Base-by-base conservation (phyloP, 495 filamentous ascomycete species). In the Antarctomyces pellizariae region DNA sequence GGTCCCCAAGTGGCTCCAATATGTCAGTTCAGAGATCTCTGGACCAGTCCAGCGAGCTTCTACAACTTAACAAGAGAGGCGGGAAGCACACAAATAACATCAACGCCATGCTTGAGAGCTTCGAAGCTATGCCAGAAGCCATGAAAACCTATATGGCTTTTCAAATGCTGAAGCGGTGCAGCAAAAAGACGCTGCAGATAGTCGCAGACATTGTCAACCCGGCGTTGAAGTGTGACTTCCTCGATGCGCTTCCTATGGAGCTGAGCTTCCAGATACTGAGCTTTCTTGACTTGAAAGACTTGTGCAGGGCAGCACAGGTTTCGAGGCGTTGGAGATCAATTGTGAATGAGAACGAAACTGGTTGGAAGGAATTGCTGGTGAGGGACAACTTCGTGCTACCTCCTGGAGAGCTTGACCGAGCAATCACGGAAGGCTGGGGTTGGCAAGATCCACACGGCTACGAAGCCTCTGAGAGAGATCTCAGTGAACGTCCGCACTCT, bases 111-210 rank as follows among this genome's bases (percentile, higher is more conserved):
- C 44, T 99, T 9, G 77, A 92, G 34, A 71, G 67, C 16, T 95
- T 99, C 38, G 89, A 93, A 44, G 57, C 71, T 5, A 73, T 95
- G 54, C 80, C 89, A 0, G 62, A 72, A 16, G 70, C 80, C 33
- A 59, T 95, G 59, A 79, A 95, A 45, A 72, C 67, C 0, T 90
- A 89, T 42, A 65, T 99, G 41, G 91, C 95, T 75, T 93, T 84
- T 42, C 82, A 95, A 39, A 64, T 99, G 18, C 57, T 99, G 13
- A 70, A 74, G 16, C 66, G 89, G 21, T 92, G 86, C 46, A 63
- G 77, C 4, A 75, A 91, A 36, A 76, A 78, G 12, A 92, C 83
- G 0, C 58, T 99, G 1, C 80, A 82, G 46, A 71, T 91, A 25
- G 75, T 99, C 36, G 79, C 89, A 13, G 71, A 79, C 35, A 70